Percentiles rank a stretch among this genome's conserved stretches.
These are phyloP conservation scores for Cunninghamia lanceolata DNA, from an alignment of 75 land plant genomes.

Conservation along the genomic window DNA sequence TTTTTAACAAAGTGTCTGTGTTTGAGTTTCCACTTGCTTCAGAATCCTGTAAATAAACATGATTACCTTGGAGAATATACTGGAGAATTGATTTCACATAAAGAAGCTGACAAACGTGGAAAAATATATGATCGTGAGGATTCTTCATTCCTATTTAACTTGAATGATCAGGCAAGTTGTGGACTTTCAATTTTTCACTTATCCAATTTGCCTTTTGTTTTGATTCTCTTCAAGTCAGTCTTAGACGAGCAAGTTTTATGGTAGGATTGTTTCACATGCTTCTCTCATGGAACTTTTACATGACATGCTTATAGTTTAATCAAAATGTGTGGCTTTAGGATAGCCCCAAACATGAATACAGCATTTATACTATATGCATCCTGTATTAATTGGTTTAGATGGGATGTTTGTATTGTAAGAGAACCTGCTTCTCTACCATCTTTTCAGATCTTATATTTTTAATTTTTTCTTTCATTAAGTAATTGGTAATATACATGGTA, in stretches of 20 bases:
- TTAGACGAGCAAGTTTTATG: neutral
- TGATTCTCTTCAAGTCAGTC: constrained; percentile 6
- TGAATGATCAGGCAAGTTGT: constrained; percentile 89
- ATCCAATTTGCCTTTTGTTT: neutral
- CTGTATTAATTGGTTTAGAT: neutral
- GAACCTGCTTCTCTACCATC: neutral
- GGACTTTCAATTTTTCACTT: neutral
- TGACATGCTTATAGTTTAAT: neutral
- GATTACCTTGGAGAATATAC: constrained; percentile 99
- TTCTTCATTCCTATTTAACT: constrained; percentile 93
- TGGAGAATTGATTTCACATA: constrained; percentile 93
- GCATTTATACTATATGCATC: neutral
- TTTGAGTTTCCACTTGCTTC: constrained; percentile 14
- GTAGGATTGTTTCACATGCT: neutral
- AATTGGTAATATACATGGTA: neutral
- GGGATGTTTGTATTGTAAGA: neutral
- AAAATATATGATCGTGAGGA: constrained; percentile 98
- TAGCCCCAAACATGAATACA: neutral
- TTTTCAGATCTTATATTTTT: neutral
- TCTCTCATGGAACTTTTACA: neutral
- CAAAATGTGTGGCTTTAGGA: neutral
- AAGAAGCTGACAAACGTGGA: constrained; percentile 98
- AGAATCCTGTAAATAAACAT: constrained; percentile 94
- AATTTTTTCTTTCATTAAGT: neutral
- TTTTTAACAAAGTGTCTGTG: neutral